Conservation (phyloP, 306 rosid genomes). For the Cicer cuneatum region DNA sequence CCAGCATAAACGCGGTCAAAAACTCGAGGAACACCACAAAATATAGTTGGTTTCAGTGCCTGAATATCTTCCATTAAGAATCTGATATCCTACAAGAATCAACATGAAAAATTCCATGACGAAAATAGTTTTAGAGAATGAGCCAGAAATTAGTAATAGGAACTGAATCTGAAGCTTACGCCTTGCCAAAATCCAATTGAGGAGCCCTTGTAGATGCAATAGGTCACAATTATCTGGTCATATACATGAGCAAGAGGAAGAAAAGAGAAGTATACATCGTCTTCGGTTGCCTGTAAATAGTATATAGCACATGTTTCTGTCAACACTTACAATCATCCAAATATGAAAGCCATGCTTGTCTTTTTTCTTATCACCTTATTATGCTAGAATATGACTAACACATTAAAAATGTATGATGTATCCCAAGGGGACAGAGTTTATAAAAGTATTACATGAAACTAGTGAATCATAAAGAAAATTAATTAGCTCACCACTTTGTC, state of each 20-base stretch:
- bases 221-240: conserved; percentile 88
- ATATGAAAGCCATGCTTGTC: background rate
- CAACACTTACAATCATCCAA: background rate
- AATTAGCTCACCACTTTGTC: conserved; percentile 67
- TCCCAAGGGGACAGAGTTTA: background rate
- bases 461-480: conserved; percentile 9
- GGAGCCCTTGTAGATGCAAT: conserved; percentile 81
- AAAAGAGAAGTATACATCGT: conserved; percentile 87
- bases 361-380: background rate
- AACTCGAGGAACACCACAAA: conserved; percentile 93
- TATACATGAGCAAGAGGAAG: conserved; percentile 94
- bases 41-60: conserved; percentile 75
- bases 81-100: conserved; percentile 72
- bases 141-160: conserved; percentile 2
- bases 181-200: conserved; percentile 94
- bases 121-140: background rate
- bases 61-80: conserved; percentile 85
- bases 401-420: background rate
- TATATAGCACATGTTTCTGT: conserved; percentile 11
- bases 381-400: conserved; percentile 2
- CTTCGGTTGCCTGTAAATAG: conserved; percentile 63
- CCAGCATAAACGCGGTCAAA: conserved; percentile 79
- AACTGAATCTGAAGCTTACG: conserved; percentile 59
- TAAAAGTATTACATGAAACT: conserved; percentile 24
- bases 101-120: conserved; percentile 27